Conservation (phyloP, 768 basidiomycete species). For the Tulasnella sp. region DNA sequence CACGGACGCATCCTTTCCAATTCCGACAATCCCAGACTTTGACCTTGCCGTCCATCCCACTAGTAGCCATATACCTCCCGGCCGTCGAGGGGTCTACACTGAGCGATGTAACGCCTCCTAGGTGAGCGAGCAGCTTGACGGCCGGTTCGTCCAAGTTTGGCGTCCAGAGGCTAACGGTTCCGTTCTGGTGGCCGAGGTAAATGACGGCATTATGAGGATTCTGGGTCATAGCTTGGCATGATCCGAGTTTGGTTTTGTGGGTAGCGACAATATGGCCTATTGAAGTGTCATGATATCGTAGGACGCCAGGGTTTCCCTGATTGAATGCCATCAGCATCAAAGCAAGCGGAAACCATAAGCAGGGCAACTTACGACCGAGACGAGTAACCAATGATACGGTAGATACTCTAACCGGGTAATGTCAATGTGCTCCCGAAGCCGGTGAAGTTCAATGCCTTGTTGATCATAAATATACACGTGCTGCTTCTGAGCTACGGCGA, state of each 20-base stretch:
- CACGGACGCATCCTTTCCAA: slow-evolving; percentile 81
- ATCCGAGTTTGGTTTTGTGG: slow-evolving; percentile 83
- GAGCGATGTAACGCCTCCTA: slow-evolving; percentile 73
- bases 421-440: slow-evolving; percentile 73
- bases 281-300: slow-evolving; percentile 96
- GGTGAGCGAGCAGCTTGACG: slow-evolving; percentile 82
- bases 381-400: slow-evolving; percentile 92
- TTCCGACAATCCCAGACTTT: slow-evolving; percentile 97
- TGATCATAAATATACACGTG: slow-evolving; percentile 94
- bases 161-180: slow-evolving; percentile 92
- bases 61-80: slow-evolving; percentile 84
- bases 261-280: slow-evolving; percentile 78
- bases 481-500: slow-evolving; percentile 92
- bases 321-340: neutral
- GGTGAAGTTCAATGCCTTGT: slow-evolving; percentile 85
- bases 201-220: slow-evolving; percentile 90
- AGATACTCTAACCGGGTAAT: slow-evolving; percentile 84
- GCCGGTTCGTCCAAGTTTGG: slow-evolving; percentile 88
- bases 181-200: slow-evolving; percentile 90
- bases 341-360: neutral
- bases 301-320: slow-evolving; percentile 77
- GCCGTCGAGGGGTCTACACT: slow-evolving; percentile 62
- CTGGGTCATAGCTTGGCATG: slow-evolving; percentile 76
- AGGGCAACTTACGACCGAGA: slow-evolving; percentile 50
- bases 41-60: slow-evolving; percentile 76